These are phyloP conservation scores for Alternaria sp. DNA, from an alignment of 2,329 filamentous ascomycete genomes.

Conservation along the genomic window DNA sequence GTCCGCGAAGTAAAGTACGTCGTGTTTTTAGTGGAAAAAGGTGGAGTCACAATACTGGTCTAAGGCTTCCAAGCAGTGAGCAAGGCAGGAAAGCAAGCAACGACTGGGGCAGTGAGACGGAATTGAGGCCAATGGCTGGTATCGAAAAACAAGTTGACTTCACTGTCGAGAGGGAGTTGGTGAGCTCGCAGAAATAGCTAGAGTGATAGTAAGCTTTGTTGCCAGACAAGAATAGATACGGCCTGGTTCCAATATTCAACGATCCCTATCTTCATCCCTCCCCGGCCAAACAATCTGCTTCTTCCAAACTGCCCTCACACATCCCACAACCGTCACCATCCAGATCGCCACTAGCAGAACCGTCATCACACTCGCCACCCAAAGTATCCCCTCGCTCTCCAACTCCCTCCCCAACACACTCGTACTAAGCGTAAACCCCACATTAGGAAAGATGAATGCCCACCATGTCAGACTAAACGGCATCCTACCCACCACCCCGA, in stretches of 20 bases:
- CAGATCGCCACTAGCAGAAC: conserved; percentile 58
- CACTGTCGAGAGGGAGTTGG: neutral
- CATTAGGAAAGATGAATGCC: conserved; percentile 58
- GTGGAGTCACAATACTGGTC: neutral
- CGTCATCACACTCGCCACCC: conserved; percentile 56
- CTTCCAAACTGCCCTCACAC: conserved; percentile 37
- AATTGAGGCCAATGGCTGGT: neutral
- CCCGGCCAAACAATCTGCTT: too few species aligned
- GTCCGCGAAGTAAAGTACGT: neutral
- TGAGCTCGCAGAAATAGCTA: too few species aligned
- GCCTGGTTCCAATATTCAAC: too few species aligned
- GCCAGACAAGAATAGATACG: too few species aligned
- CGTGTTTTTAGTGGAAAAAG: neutral
- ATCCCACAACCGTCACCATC: conserved; percentile 56
- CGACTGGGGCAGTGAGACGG: neutral
- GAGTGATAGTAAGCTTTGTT: too few species aligned
- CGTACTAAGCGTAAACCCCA: conserved; percentile 48
- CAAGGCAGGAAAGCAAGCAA: neutral
- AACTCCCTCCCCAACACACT: conserved; percentile 42
- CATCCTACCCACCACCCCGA: conserved; percentile 21
- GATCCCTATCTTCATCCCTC: too few species aligned
- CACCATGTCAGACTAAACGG: conserved; percentile 67
- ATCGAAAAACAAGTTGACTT: neutral
- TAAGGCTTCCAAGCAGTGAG: neutral
- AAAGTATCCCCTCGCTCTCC: conserved; percentile 40